Conservation (phyloP, 1,139 yeast genomes). For the Taphrina populina region DNA sequence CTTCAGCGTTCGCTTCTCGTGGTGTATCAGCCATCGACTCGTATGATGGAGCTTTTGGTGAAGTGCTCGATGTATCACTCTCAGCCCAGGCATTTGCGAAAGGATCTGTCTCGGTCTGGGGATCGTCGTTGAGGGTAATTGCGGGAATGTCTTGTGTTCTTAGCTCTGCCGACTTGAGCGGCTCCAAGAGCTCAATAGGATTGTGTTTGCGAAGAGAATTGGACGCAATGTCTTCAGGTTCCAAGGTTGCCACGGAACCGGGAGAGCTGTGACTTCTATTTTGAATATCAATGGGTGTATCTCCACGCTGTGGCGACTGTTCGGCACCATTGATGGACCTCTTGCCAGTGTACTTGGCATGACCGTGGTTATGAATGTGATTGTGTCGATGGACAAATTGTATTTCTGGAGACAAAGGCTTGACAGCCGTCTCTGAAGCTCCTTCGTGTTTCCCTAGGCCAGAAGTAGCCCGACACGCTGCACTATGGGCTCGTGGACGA, state of each 20-base stretch:
- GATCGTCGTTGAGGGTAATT: conserved; percentile 2
- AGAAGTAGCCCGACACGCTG: neutral
- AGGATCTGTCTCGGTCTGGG: conserved; percentile 10
- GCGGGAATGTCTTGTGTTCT: conserved; percentile 1
- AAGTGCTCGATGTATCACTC: neutral
- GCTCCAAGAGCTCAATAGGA: conserved; percentile 19
- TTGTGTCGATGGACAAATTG: conserved; percentile 4
- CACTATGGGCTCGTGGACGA: conserved; percentile 11
- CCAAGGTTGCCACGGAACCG: conserved; percentile 7
- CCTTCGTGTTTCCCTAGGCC: neutral
- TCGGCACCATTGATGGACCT: neutral
- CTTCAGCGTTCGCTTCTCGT: neutral
- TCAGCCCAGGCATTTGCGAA: conserved; percentile 12
- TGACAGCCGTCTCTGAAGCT: neutral
- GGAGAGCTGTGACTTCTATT: conserved; percentile 2
- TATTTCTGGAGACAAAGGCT: neutral
- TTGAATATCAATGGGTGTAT: neutral
- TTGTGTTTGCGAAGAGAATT: conserved; percentile 17
- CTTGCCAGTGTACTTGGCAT: no score
- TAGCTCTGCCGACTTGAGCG: neutral
- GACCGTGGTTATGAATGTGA: conserved; percentile 5
- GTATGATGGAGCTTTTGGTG: conserved; percentile 11
- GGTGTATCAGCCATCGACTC: conserved; percentile 9
- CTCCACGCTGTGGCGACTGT: neutral
- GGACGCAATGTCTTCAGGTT: conserved; percentile 24